These are phyloP conservation scores for Gnaphalium uliginosum DNA, from an alignment of 129 eudicot species.

Conservation along the genomic window DNA sequence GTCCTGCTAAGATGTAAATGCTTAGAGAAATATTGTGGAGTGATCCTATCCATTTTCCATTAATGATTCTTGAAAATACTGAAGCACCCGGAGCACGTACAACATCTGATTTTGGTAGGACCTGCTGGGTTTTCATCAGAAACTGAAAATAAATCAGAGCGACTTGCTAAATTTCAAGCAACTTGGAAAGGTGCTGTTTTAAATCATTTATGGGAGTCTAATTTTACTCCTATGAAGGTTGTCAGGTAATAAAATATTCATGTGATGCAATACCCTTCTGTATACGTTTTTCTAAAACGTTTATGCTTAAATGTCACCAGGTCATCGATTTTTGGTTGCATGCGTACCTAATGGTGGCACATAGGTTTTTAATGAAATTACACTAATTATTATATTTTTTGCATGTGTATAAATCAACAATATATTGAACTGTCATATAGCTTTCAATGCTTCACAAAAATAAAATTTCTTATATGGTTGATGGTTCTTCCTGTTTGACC, in stretches of 20 bases:
- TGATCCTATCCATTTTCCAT: background rate
- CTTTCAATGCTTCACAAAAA: background rate
- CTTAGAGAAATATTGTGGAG: conserved; percentile 1
- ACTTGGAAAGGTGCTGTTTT: conserved; percentile 92
- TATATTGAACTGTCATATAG: background rate
- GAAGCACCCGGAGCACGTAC: conserved; percentile 94
- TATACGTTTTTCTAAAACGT: background rate
- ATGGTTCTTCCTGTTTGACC: background rate
- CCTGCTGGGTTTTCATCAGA: conserved; percentile 88
- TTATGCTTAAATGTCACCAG: background rate
- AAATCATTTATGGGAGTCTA: conserved; percentile 95
- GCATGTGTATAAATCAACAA: background rate
- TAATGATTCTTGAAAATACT: conserved; percentile 25
- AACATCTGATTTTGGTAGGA: conserved; percentile 89
- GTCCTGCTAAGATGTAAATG: conserved; percentile 9
- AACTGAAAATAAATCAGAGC: conserved; percentile 64
- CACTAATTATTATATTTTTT: no score
- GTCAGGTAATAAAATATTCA: conserved; percentile 48
- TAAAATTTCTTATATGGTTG: background rate
- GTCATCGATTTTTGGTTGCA: background rate
- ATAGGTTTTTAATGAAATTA: background rate
- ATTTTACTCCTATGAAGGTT: conserved; percentile 89
- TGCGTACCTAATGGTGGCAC: background rate
- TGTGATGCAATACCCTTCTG: background rate
- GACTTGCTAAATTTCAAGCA: conserved; percentile 66